Evolutionary conservation across 176 grass and related monocot species (phyloP), one percentile per base, ranked within the genome.

Genomic region (Musa acuminata): DNA sequence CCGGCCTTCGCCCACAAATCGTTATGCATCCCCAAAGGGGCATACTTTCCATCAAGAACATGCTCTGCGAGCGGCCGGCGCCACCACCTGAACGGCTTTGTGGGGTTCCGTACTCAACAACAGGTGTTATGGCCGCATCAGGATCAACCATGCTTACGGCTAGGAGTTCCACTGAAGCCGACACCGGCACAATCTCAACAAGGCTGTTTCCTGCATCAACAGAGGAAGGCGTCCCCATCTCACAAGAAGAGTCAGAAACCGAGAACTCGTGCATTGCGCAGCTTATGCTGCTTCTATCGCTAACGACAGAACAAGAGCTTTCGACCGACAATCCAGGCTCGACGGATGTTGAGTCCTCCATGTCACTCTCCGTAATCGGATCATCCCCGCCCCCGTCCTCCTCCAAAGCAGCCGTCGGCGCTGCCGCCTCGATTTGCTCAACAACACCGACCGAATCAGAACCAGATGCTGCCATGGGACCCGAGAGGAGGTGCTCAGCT

Each of bases 271-370:
- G 82, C 79, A 84, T 84, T 72, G 84, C 82, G 52, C 82, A 89
- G 50, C 89, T 89, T 48, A 92, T 76, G 84, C 89, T 96, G 87
- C 92, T 92, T 63, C 87, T 87, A 53, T 92, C 92, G 67, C 92
- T 89, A 74, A 53, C 70, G 20, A 96, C 82, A 51, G 92, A 96
- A 78, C 89, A 89, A 3, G 92, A 89, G 82, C 87, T 96, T 53
- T 76, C 89, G 11, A 66, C 79, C 2, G 79, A 83, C 11, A 75
- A 75, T 52, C 78, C 89, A 43, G 72, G 76, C 8, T n/a, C 86
- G 1, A 21, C 68, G 10, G 51, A 80, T 22, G 49, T 23, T 10
- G 72, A 50, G 71, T 62, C 72, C 50, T 75, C 81, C 8, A 87
- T 81, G 1, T 78, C 83, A 27, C 67, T 67, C 43, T 71, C 78